Evolutionary conservation across 2,329 filamentous ascomycete species (phyloP).

Genomic region (Botrytis cinerea): DNA sequence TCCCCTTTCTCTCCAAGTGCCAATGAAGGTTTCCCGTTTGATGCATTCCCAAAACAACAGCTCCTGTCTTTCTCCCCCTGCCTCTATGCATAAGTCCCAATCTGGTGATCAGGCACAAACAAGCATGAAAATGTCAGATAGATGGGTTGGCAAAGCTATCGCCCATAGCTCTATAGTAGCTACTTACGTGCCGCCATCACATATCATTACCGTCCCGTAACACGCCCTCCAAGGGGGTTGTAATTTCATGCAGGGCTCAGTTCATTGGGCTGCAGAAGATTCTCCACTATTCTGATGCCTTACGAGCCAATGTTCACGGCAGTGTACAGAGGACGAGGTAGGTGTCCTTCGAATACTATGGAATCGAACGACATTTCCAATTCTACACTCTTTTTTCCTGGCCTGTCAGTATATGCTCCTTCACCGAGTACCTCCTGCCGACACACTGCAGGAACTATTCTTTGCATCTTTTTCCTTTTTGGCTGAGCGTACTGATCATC

Average conservation of each 20-base stretch:
- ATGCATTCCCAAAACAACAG: neutral
- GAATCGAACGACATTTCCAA: neutral
- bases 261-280: slow-evolving; percentile 8
- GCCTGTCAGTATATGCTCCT: neutral
- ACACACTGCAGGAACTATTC: slow-evolving; percentile 5
- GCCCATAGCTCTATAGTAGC: neutral
- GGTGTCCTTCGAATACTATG: neutral
- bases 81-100: neutral
- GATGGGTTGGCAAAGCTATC: neutral
- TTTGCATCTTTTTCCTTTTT: neutral
- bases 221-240: neutral
- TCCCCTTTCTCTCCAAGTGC: neutral
- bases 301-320: neutral
- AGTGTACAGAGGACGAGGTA: neutral
- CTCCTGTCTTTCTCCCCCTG: neutral
- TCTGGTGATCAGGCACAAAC: neutral
- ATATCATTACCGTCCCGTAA: neutral
- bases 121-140: neutral
- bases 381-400: neutral
- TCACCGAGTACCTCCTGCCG: neutral
- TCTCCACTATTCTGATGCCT: slow-evolving; percentile 7
- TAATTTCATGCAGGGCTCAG: slow-evolving; percentile 5
- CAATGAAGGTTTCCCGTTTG: neutral
- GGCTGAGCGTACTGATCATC: neutral
- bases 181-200: neutral